Conservation (phyloP, 2,329 filamentous ascomycete genomes). For the Aspergillus hortae region DNA sequence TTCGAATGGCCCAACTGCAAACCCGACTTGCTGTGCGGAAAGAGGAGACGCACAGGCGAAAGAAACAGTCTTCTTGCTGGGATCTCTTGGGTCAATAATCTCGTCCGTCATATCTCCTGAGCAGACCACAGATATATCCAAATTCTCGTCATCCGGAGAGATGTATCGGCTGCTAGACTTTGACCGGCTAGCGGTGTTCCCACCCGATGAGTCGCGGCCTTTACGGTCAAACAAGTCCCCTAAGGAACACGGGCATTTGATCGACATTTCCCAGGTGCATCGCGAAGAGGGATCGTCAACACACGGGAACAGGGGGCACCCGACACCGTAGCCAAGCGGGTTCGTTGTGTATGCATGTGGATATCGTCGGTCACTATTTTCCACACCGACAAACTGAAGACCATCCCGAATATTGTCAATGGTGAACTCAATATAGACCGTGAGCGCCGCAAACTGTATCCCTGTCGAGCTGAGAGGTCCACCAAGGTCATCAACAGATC, state of each 20-base stretch:
- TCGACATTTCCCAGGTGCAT: constrained; percentile 82
- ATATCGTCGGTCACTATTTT: constrained; percentile 74
- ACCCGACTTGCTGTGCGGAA: constrained; percentile 84
- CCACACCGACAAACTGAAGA: constrained; percentile 84
- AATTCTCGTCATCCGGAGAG: constrained; percentile 74
- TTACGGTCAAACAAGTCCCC: constrained; percentile 63
- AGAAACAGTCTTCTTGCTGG: constrained; percentile 80
- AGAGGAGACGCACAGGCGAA: constrained; percentile 75
- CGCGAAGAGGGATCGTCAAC: constrained; percentile 79
- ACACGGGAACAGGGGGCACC: constrained; percentile 88
- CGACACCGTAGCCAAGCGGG: constrained; percentile 70
- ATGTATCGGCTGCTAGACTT: constrained; percentile 39
- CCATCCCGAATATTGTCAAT: constrained; percentile 76
- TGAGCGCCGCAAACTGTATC: constrained; percentile 56
- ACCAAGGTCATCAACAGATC: constrained; percentile 35
- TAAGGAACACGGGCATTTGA: constrained; percentile 80
- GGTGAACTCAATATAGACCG: constrained; percentile 70
- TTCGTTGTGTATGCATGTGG: constrained; percentile 90
- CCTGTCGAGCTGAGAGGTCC: constrained; percentile 31
- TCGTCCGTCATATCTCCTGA: constrained; percentile 88
- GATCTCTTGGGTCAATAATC: constrained; percentile 69
- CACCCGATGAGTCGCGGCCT: constrained; percentile 18
- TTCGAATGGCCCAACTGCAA: constrained; percentile 92
- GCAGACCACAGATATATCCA: constrained; percentile 87
- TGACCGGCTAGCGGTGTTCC: constrained; percentile 15